Evolutionary conservation across 2,329 filamentous ascomycete species (phyloP).

Genomic region (Penicillium sclerotigenum): DNA sequence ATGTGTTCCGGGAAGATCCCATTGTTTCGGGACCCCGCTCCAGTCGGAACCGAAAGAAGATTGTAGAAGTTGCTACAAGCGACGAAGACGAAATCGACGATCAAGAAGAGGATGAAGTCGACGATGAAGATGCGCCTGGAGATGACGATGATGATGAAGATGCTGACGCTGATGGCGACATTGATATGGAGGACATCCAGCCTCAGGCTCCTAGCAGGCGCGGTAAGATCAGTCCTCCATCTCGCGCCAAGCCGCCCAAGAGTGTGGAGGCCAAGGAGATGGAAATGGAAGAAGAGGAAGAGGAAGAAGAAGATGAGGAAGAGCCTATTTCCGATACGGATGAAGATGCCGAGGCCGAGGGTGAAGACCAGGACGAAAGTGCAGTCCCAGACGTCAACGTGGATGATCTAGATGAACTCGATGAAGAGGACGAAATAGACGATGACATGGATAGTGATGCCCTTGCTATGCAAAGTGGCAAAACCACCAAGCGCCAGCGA

Average conservation of each 20-base stretch:
- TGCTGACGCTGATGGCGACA: slow-evolving; percentile 35
- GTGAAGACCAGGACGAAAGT: slow-evolving; percentile 50
- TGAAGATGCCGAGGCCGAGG: slow-evolving; percentile 47
- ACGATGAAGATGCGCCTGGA: slow-evolving; percentile 37
- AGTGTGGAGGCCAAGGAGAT: slow-evolving; percentile 49
- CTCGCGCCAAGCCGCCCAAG: slow-evolving; percentile 38
- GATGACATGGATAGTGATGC: slow-evolving; percentile 45
- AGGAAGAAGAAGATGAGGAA: slow-evolving; percentile 47
- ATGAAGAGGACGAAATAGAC: slow-evolving; percentile 42
- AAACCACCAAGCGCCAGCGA: slow-evolving; percentile 66
- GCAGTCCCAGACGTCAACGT: slow-evolving; percentile 40
- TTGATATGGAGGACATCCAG: slow-evolving; percentile 48
- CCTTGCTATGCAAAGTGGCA: slow-evolving; percentile 56
- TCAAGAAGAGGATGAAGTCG: slow-evolving; percentile 41
- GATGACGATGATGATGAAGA: slow-evolving; percentile 42
- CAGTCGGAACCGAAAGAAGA: slow-evolving; percentile 45
- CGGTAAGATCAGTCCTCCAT: slow-evolving; percentile 37
- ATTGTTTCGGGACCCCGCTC: slow-evolving; percentile 47
- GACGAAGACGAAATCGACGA: slow-evolving; percentile 51
- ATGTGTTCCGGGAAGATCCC: slow-evolving; percentile 47
- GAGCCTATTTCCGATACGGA: slow-evolving; percentile 47
- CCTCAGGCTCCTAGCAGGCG: slow-evolving; percentile 40
- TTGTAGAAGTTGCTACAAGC: slow-evolving; percentile 45
- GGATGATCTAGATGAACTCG: slow-evolving; percentile 40
- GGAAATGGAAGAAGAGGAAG: slow-evolving; percentile 37